A percentile compares a stretch with the other conserved stretches of the same genome.
phyloP scores from a whole-genome alignment of 495 filamentous ascomycete species.

The Terfezia claveryi region DNA sequence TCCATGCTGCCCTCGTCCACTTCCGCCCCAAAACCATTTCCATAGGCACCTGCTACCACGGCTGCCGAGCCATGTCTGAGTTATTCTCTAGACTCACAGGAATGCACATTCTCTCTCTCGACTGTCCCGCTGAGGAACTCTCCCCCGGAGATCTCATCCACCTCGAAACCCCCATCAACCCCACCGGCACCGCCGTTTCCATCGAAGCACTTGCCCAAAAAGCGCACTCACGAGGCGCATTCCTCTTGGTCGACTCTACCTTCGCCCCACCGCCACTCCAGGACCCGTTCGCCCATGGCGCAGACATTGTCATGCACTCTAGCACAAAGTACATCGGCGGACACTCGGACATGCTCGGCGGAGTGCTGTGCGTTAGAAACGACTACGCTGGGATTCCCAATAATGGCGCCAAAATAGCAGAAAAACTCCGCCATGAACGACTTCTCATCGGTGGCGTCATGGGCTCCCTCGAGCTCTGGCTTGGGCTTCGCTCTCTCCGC shows the following conservation, averaged over 20 bases:
- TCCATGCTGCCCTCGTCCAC: constrained; percentile 58
- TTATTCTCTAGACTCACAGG: constrained; percentile 50
- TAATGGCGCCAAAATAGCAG: constrained; percentile 1
- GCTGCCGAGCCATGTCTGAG: constrained; percentile 62
- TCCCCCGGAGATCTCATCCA: constrained; percentile 64
- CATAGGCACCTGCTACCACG: constrained; percentile 74
- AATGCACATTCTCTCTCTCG: constrained; percentile 40
- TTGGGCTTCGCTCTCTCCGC: constrained; percentile 63
- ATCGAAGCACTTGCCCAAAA: constrained; percentile 44
- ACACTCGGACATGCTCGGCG: constrained; percentile 75
- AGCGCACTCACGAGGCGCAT: constrained; percentile 50
- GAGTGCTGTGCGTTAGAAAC: constrained; percentile 43
- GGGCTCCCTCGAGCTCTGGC: constrained; percentile 81
- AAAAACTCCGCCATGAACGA: constrained; percentile 37
- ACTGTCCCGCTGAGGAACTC: constrained; percentile 34
- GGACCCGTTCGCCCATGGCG: constrained; percentile 61
- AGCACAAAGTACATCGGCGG: constrained; percentile 94
- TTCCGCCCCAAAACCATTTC: constrained; percentile 58
- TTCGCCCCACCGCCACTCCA: constrained; percentile 81
- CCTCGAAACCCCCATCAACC: constrained; percentile 83
- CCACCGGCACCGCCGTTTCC: constrained; percentile 54
- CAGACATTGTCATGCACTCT: constrained; percentile 70
- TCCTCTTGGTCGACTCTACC: constrained; percentile 68
- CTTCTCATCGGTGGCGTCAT: constrained; percentile 60
- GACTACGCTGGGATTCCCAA: neutral